Percentiles rank a stretch among this genome's conserved stretches.
Conservation (phyloP, 495 filamentous ascomycete genomes). For the Podospora tetraspora region DNA sequence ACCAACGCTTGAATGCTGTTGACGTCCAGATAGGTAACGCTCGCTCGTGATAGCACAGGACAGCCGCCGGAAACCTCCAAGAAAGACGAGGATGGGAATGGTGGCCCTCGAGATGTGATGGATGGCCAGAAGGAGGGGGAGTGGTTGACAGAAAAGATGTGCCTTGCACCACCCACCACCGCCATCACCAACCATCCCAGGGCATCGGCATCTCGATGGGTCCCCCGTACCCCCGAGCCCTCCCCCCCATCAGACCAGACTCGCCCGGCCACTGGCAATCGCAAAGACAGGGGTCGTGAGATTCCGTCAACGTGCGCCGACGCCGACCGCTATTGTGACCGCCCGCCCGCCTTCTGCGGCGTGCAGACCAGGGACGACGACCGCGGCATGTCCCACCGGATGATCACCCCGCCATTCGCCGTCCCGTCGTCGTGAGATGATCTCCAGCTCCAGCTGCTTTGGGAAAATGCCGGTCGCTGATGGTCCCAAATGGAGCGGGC, state of each 20-base stretch:
- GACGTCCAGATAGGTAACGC: neutral
- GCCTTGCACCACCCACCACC: no score
- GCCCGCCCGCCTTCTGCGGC: neutral
- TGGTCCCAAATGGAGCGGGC: neutral
- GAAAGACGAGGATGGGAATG: neutral
- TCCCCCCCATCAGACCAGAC: neutral
- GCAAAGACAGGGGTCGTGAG: neutral
- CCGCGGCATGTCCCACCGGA: neutral
- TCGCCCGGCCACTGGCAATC: slow-evolving; percentile 1
- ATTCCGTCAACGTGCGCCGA: slow-evolving; percentile 9
- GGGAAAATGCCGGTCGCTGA: neutral
- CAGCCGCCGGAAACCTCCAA: neutral
- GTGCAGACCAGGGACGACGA: neutral
- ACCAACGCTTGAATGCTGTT: neutral
- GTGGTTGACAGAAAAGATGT: neutral
- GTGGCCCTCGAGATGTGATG: neutral
- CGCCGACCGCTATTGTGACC: slow-evolving; percentile 4
- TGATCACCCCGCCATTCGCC: slow-evolving; percentile 1
- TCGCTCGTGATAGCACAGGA: neutral
- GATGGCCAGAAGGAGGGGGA: neutral
- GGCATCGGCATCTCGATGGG: neutral
- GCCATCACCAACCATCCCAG: neutral
- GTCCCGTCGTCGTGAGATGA: no score
- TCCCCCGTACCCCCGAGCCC: neutral
- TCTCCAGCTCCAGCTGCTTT: neutral